Evolutionary conservation across 2,329 filamentous ascomycete genomes (phyloP).

Genomic region (Aureobasidium sp.): DNA sequence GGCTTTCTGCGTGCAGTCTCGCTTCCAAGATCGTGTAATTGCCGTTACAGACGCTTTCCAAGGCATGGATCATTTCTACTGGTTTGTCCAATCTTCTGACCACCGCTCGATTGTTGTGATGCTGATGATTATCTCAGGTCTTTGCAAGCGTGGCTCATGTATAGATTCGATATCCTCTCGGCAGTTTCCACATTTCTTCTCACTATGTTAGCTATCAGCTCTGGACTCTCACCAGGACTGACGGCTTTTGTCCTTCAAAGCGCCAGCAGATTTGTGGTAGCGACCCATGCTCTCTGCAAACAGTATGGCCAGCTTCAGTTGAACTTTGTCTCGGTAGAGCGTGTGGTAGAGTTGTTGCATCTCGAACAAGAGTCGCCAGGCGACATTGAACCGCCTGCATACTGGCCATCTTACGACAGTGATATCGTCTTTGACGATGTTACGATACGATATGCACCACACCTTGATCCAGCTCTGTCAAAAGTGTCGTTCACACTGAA

Average conservation of each 20-base stretch:
- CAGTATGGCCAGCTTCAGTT: constrained; percentile 81
- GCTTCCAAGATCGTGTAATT: constrained; percentile 76
- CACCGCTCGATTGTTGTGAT: background rate
- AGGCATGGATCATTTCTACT: constrained; percentile 94
- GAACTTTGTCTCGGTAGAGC: constrained; percentile 85
- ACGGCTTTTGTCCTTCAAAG: constrained; percentile 78
- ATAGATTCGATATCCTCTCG: constrained; percentile 67
- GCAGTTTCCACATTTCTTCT: constrained; percentile 67
- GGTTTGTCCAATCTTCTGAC: constrained; percentile 31
- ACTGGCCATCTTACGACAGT: constrained; percentile 67
- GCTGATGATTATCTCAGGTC: constrained; percentile 33
- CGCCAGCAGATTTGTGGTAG: constrained; percentile 59
- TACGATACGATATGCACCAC: constrained; percentile 71
- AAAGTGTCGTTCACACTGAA: constrained; percentile 67
- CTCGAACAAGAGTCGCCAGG: constrained; percentile 69
- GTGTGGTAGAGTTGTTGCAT: constrained; percentile 72
- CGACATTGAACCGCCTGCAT: constrained; percentile 59
- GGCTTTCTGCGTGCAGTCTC: constrained; percentile 69
- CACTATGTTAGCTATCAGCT: constrained; percentile 66
- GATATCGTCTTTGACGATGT: constrained; percentile 71
- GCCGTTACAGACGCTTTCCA: constrained; percentile 80
- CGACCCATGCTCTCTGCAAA: constrained; percentile 68
- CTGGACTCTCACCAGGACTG: constrained; percentile 66
- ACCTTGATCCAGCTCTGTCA: constrained; percentile 65
- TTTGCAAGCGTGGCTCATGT: constrained; percentile 76